Conservation (phyloP, 2,329 filamentous ascomycete genomes). For the Aciculosporium take region DNA sequence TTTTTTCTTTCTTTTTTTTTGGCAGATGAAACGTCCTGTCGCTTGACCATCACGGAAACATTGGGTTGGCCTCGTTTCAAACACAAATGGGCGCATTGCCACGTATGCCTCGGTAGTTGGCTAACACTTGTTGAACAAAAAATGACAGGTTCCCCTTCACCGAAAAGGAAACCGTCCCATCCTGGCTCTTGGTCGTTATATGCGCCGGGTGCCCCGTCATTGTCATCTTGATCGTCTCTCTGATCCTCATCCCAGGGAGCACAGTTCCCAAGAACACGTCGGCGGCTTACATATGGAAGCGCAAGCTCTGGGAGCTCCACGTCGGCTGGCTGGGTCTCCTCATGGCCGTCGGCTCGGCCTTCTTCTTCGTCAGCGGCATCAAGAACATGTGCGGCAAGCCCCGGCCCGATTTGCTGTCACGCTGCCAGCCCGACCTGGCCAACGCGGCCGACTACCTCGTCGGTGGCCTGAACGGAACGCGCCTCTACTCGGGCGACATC, state of each 20-base stretch:
- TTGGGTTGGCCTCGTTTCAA: neutral
- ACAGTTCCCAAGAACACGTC: conserved; percentile 50
- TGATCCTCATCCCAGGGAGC: conserved; percentile 59
- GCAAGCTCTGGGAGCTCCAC: conserved; percentile 86
- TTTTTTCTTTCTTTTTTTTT: neutral
- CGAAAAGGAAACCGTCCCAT: conserved; percentile 56
- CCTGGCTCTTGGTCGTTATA: conserved; percentile 49
- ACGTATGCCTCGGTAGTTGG: no score
- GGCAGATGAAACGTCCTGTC: neutral
- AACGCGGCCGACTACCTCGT: conserved; percentile 47
- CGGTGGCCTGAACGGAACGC: conserved; percentile 48
- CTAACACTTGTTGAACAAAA: neutral
- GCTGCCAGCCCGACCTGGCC: conserved; percentile 61
- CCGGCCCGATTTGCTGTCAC: conserved; percentile 67
- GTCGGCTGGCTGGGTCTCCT: conserved; percentile 71
- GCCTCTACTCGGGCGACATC: conserved; percentile 62
- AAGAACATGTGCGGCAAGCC: conserved; percentile 62
- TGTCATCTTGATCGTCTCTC: conserved; percentile 52
- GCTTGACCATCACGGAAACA: neutral
- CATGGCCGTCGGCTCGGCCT: conserved; percentile 55
- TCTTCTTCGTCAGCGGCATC: conserved; percentile 72
- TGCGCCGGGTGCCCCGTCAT: conserved; percentile 48
- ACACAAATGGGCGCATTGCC: neutral
- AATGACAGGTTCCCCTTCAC: conserved; percentile 55
- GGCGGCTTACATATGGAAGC: conserved; percentile 52